A percentile compares a stretch with the other conserved stretches of the same genome.
Evolutionary conservation across 2,329 filamentous ascomycete genomes (phyloP).

Genomic region (Nothopassalora personata): DNA sequence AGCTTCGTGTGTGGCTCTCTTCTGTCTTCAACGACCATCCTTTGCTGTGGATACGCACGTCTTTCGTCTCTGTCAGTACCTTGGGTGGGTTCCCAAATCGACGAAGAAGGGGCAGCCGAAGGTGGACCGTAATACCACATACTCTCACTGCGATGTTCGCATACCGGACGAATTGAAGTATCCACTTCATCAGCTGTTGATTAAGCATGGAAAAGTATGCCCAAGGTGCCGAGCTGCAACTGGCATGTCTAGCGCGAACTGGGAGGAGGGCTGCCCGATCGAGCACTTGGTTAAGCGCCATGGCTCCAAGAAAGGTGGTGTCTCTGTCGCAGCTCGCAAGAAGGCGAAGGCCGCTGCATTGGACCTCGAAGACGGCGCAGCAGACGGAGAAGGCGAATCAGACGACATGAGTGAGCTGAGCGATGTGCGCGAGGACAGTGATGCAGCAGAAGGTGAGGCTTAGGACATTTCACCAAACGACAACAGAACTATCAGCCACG

Average conservation of each 20-base stretch:
- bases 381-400: slow-evolving; percentile 77
- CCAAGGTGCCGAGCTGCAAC: slow-evolving; percentile 58
- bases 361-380: slow-evolving; percentile 66
- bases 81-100: slow-evolving; percentile 54
- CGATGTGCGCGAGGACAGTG: slow-evolving; percentile 8
- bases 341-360: slow-evolving; percentile 67
- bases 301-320: slow-evolving; percentile 49
- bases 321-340: slow-evolving; percentile 24
- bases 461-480: neutral
- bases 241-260: slow-evolving; percentile 54
- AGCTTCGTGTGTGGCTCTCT: slow-evolving; percentile 59
- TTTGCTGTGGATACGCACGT: slow-evolving; percentile 65
- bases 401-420: slow-evolving; percentile 46
- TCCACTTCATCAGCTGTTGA: slow-evolving; percentile 56
- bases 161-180: slow-evolving; percentile 61
- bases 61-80: slow-evolving; percentile 57
- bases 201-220: slow-evolving; percentile 58
- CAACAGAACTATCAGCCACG: neutral
- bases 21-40: slow-evolving; percentile 58
- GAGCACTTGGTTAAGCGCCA: slow-evolving; percentile 56
- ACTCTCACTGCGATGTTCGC: slow-evolving; percentile 55
- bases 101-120: slow-evolving; percentile 41
- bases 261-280: slow-evolving; percentile 60
- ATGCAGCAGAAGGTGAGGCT: neutral
- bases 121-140: slow-evolving; percentile 49